These are phyloP conservation scores for Claviceps sp. DNA, from an alignment of 2,329 filamentous ascomycete species.

Conservation along the genomic window DNA sequence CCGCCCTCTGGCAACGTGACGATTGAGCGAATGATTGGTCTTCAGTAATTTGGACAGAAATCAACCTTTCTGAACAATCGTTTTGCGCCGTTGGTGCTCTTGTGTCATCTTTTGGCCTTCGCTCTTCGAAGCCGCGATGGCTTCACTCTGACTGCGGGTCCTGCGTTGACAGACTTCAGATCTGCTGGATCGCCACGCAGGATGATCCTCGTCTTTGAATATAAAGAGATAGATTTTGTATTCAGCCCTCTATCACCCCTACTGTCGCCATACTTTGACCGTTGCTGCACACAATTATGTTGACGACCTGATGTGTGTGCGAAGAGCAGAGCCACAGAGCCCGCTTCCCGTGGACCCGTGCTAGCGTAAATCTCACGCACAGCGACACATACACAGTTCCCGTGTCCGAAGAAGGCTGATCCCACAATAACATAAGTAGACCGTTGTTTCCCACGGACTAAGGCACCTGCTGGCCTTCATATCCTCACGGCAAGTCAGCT, in stretches of 20 bases:
- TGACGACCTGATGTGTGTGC: not conserved
- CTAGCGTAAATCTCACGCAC: not conserved
- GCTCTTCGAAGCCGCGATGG: constrained; percentile 1
- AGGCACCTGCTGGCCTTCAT: not conserved
- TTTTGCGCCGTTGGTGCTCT: not conserved
- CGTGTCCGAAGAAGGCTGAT: too few relatives aligned
- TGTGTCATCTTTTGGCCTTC: not conserved
- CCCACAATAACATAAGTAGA: too few relatives aligned
- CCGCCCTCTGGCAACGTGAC: too few relatives aligned
- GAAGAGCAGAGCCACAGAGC: not conserved
- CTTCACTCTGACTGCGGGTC: not conserved
- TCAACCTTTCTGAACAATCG: not conserved
- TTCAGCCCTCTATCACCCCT: too few relatives aligned
- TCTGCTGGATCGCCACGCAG: too few relatives aligned
- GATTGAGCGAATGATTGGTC: too few relatives aligned
- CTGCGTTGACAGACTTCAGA: not conserved
- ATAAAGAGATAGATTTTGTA: not conserved
- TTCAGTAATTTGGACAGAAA: too few relatives aligned
- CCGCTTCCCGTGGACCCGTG: not conserved
- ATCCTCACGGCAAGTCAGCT: not conserved
- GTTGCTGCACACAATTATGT: not conserved
- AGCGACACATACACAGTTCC: too few relatives aligned
- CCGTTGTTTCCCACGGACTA: not conserved
- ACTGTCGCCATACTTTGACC: not conserved
- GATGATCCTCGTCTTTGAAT: not conserved